phyloP scores from a whole-genome alignment of 495 filamentous ascomycete genomes.

The Penicillium tannophilum region DNA sequence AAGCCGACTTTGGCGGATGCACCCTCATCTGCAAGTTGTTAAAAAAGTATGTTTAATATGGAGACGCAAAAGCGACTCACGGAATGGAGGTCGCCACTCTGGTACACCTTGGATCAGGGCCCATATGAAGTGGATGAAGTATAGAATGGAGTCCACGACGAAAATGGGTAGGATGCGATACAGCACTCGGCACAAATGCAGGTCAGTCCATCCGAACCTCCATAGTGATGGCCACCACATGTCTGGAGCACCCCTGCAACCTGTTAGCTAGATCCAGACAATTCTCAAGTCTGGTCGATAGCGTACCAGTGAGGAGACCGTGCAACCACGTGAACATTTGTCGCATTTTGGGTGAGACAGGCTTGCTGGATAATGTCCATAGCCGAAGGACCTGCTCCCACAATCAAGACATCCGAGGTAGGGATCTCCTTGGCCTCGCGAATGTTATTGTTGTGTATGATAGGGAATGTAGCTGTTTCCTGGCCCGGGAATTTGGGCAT shows the following conservation, averaged over 20 bases:
- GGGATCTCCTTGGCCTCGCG: slow-evolving; percentile 9
- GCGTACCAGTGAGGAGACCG: slow-evolving; percentile 12
- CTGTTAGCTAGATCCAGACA: neutral
- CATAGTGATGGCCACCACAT: slow-evolving; percentile 14
- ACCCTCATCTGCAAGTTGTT: slow-evolving; percentile 1
- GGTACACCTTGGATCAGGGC: slow-evolving; percentile 9
- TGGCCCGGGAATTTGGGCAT: slow-evolving; percentile 13
- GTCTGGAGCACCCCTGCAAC: slow-evolving; percentile 7
- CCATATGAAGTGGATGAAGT: slow-evolving; percentile 10
- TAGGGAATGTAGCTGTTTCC: slow-evolving; percentile 13
- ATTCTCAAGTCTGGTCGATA: neutral
- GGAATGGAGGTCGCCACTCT: slow-evolving; percentile 12
- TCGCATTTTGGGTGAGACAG: slow-evolving; percentile 5
- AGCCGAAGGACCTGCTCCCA: slow-evolving; percentile 10
- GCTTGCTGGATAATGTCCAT: slow-evolving; percentile 14
- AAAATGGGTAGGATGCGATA: slow-evolving; percentile 9
- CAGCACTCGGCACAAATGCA: slow-evolving; percentile 8
- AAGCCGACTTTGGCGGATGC: slow-evolving; percentile 12
- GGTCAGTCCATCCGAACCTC: slow-evolving; percentile 10
- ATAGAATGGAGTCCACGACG: slow-evolving; percentile 10
- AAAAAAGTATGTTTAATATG: too few species aligned
- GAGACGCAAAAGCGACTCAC: neutral
- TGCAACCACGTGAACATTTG: slow-evolving; percentile 10
- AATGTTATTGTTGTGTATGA: slow-evolving; percentile 12
- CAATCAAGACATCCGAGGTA: slow-evolving; percentile 9